phyloP scores from a whole-genome alignment of 2,329 filamentous ascomycete species.

The Diatrype stigma region DNA sequence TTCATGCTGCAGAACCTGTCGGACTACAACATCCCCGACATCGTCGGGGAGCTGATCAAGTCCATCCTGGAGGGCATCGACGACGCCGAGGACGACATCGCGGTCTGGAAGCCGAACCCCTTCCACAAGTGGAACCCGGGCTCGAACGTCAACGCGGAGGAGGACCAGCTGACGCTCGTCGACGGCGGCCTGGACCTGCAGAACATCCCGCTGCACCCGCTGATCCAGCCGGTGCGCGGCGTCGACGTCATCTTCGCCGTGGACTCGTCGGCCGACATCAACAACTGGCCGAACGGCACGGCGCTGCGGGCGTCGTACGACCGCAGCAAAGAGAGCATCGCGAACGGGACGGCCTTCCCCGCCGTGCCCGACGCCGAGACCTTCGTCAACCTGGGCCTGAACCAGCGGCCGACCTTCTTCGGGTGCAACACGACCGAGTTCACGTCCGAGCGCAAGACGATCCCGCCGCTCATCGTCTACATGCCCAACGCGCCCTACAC shows the following conservation, averaged over 20 bases:
- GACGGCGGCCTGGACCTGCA: constrained; percentile 76
- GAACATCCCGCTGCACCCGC: constrained; percentile 74
- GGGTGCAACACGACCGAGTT: constrained; percentile 68
- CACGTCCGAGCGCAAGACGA: constrained; percentile 23
- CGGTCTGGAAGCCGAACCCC: constrained; percentile 69
- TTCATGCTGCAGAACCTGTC: constrained; percentile 63
- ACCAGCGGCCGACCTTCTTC: constrained; percentile 73
- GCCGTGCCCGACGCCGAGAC: constrained; percentile 69
- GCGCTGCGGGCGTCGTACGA: constrained; percentile 70
- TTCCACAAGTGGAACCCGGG: constrained; percentile 63
- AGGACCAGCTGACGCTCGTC: constrained; percentile 61
- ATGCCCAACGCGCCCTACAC: constrained; percentile 82
- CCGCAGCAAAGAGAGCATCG: constrained; percentile 51
- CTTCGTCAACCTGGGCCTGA: constrained; percentile 73
- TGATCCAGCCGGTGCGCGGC: constrained; percentile 67
- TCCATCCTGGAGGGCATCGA: constrained; percentile 53
- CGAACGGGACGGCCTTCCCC: constrained; percentile 69
- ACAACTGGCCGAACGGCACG: constrained; percentile 74
- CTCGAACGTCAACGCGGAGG: constrained; percentile 53
- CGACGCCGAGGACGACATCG: constrained; percentile 64
- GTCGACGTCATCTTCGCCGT: constrained; percentile 81
- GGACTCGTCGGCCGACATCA: constrained; percentile 72
- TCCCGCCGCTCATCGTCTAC: constrained; percentile 73
- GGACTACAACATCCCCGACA: constrained; percentile 37
- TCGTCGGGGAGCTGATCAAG: constrained; percentile 48